Evolutionary conservation across 192 early-diverging fungal genomes (phyloP), one percentile per base, ranked within the genome.

Genomic region (Coemansia sp.): DNA sequence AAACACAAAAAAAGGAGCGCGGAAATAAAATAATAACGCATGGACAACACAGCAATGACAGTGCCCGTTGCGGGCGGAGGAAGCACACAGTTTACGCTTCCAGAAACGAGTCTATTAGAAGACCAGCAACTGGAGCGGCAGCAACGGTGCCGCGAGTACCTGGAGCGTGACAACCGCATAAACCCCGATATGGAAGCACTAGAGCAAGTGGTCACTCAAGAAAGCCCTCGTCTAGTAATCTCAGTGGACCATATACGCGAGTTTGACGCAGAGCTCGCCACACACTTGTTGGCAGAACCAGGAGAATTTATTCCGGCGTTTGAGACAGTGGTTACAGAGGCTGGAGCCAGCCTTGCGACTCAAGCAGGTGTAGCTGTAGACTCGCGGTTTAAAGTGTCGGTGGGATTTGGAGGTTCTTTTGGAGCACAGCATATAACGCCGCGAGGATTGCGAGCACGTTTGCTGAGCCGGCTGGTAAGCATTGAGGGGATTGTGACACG

Each of bases 401-500:
- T 94, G 16, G 95, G 94, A 11, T 83, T 99, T 42, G 82, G 90
- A 43, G 97, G 97, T 12, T 86, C 88, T 42, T 97, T 99, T 79
- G 95, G 95, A 21, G 88, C 88, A 41, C 69, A 91, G 49, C 86
- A 91, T 47, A 70, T 96, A 57, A 91, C 87, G 48, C 96, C 95
- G 18, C 82, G 97, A 50, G 88, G 89, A 19, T 58, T 99, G 41
- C 85, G 82, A 35, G 87, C 97, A 3, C 71, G 65, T 44, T 84
- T 86, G 36, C 59, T 99, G 19, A 94, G 95, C 33, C 88, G 86
- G 69, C 81, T 95, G 47, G 84, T 99, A 31, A 94, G 91, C 50
- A 65, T 99, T 19, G 95, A 99, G 76, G 97, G 93, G 43, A 99
- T 99, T 58, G 96, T 99, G 19, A 98, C 96, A 11, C 87, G 91